Conservation (phyloP, 1,284 basidiomycete genomes). For the Malassezia cuniculi region DNA sequence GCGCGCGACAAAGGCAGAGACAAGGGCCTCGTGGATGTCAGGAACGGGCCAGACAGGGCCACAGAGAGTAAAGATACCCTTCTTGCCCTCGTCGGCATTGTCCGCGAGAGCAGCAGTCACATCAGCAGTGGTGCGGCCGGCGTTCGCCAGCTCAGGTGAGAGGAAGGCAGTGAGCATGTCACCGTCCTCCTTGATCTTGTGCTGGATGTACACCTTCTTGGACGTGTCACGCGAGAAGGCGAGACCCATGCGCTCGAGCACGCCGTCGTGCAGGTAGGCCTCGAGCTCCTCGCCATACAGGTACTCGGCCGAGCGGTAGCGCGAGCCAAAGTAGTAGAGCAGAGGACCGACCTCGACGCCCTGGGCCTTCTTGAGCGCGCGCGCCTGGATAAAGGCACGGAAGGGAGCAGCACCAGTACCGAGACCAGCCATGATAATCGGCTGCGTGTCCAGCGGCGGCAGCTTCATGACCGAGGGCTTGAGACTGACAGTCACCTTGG, state of each 20-base stretch:
- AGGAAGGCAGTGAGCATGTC: slow-evolving; percentile 55
- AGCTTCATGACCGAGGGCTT: slow-evolving; percentile 99
- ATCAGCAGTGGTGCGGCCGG: slow-evolving; percentile 38
- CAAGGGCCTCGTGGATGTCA: slow-evolving; percentile 84
- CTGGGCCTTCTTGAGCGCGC: slow-evolving; percentile 66
- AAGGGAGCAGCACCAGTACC: slow-evolving; percentile 96
- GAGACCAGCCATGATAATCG: slow-evolving; percentile 94
- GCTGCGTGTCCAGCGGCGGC: slow-evolving; percentile 69
- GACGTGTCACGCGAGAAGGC: slow-evolving; percentile 90
- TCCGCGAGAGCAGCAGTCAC: slow-evolving; percentile 50
- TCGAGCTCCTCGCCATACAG: slow-evolving; percentile 79
- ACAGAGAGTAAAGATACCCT: slow-evolving; percentile 77
- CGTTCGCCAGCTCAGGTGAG: slow-evolving; percentile 48
- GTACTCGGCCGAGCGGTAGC: slow-evolving; percentile 85
- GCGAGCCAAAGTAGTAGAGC: slow-evolving; percentile 96
- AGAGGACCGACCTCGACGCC: slow-evolving; percentile 73
- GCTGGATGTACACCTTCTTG: slow-evolving; percentile 91
- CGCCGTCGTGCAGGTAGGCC: slow-evolving; percentile 60
- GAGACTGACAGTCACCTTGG: slow-evolving; percentile 90
- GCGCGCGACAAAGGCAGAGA: slow-evolving; percentile 60
- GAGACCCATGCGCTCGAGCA: slow-evolving; percentile 76
- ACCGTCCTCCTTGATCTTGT: slow-evolving; percentile 89
- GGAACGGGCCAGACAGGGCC: slow-evolving; percentile 98
- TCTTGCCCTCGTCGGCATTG: slow-evolving; percentile 23
- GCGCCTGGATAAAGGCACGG: slow-evolving; percentile 92